phyloP scores from a whole-genome alignment of 2,329 filamentous ascomycete species.

The Endothia cerciana region DNA sequence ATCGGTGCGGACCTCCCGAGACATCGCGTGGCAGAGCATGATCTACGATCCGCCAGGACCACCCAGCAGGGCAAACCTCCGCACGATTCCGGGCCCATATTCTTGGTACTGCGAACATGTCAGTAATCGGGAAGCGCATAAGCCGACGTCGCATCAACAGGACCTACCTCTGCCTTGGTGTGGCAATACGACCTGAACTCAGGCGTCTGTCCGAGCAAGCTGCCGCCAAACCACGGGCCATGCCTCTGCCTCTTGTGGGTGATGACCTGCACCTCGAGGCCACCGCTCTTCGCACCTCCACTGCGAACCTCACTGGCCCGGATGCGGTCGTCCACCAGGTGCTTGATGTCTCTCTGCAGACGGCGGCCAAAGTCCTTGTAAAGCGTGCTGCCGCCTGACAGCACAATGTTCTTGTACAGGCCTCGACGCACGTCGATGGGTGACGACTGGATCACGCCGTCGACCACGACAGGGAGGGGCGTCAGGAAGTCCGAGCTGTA shows the following conservation, averaged over 20 bases:
- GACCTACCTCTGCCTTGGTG: constrained; percentile 73
- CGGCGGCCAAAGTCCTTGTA: constrained; percentile 98
- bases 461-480: constrained; percentile 89
- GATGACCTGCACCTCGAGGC: constrained; percentile 95
- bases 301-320: constrained; percentile 89
- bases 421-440: constrained; percentile 97
- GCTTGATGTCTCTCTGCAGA: constrained; percentile 95
- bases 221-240: constrained; percentile 98
- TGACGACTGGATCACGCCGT: constrained; percentile 95
- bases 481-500: constrained; percentile 99
- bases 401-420: constrained; percentile 99
- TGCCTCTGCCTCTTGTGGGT: constrained; percentile 97
- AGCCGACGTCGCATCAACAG: not conserved
- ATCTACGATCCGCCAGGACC: constrained; percentile 79
- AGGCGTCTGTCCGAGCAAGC: constrained; percentile 92
- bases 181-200: constrained; percentile 99
- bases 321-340: constrained; percentile 91
- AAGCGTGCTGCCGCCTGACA: constrained; percentile 93
- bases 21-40: not conserved
- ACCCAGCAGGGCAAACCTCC: constrained; percentile 90
- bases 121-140: constrained; percentile 31
- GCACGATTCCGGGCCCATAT: constrained; percentile 92
- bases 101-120: constrained; percentile 75
- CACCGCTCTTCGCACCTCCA: constrained; percentile 89
- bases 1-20: not conserved